Evolutionary conservation across 352 stramenopile genomes (phyloP).

Genomic region (Globisporangium middletonii): DNA sequence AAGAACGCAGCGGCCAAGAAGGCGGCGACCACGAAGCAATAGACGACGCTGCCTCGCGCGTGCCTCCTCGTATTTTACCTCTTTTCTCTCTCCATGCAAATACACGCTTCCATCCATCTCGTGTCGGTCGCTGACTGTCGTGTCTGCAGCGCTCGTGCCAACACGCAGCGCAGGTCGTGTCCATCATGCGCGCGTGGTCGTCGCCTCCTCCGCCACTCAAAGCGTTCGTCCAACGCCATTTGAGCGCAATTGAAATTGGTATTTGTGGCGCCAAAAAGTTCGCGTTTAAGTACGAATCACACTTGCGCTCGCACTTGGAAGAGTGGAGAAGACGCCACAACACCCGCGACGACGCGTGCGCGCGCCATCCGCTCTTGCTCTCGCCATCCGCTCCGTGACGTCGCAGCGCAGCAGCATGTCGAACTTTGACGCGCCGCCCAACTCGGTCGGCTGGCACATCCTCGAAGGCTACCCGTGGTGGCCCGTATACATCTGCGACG

Average conservation of each 20-base stretch:
- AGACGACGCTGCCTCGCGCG: conserved; percentile 1
- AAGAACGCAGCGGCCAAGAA: conserved; percentile 1
- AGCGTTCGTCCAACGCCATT: too few species aligned
- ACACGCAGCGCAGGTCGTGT: too few species aligned
- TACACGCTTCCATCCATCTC: neutral
- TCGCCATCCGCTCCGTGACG: neutral
- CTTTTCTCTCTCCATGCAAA: neutral
- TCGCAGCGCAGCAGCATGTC: neutral
- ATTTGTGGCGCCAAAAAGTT: neutral
- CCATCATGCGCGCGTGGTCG: too few species aligned
- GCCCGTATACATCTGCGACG: conserved; percentile 83
- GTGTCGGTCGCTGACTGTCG: too few species aligned
- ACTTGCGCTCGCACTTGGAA: neutral
- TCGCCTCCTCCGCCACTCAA: too few species aligned
- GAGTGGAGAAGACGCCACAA: neutral
- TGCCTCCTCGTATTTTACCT: neutral
- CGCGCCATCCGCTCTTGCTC: neutral
- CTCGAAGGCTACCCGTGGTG: conserved; percentile 83
- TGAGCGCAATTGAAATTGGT: too few species aligned
- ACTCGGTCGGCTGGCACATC: conserved; percentile 83
- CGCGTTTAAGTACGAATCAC: neutral
- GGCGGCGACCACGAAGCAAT: conserved; percentile 7
- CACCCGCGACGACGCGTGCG: neutral
- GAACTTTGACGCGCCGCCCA: conserved; percentile 21
- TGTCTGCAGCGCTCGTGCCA: too few species aligned